A percentile compares a stretch with the other conserved stretches of the same genome.
Evolutionary conservation across 371 early-diverging fungal genomes (phyloP).

Genomic region (Funneliformis caledonium): DNA sequence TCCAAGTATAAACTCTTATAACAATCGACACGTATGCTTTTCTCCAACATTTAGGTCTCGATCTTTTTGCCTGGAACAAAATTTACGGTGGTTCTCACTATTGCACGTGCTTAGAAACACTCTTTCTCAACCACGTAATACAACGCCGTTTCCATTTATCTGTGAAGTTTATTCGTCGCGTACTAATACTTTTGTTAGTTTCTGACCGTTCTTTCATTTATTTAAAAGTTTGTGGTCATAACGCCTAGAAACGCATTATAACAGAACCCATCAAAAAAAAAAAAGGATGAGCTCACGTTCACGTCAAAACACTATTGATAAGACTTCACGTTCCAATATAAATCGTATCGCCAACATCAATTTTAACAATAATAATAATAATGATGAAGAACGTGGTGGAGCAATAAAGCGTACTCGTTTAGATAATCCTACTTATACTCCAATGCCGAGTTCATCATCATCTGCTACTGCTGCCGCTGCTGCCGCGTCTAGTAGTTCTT

Average conservation of each 20-base stretch:
- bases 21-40: too few relatives aligned
- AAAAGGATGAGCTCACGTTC: neutral
- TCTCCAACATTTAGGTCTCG: too few relatives aligned
- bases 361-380: neutral
- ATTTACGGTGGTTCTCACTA: too few relatives aligned
- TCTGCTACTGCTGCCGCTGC: neutral
- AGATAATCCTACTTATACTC: neutral
- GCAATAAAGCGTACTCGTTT: slow-evolving; percentile 1
- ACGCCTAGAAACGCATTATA: neutral
- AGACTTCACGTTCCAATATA: too few relatives aligned
- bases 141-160: too few relatives aligned
- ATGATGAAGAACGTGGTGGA: neutral
- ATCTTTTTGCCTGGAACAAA: too few relatives aligned
- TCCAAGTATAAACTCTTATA: too few relatives aligned
- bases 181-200: too few relatives aligned
- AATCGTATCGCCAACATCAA: neutral
- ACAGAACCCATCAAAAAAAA: neutral
- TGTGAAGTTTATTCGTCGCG: too few relatives aligned
- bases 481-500: neutral
- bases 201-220: too few relatives aligned
- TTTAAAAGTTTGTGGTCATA: neutral
- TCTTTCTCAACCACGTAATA: too few relatives aligned
- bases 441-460: neutral
- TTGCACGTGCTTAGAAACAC: too few relatives aligned
- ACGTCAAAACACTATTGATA: neutral